Conservation (phyloP, 2,329 filamentous ascomycete genomes). For the Cylindrodendrum hubeiense region DNA sequence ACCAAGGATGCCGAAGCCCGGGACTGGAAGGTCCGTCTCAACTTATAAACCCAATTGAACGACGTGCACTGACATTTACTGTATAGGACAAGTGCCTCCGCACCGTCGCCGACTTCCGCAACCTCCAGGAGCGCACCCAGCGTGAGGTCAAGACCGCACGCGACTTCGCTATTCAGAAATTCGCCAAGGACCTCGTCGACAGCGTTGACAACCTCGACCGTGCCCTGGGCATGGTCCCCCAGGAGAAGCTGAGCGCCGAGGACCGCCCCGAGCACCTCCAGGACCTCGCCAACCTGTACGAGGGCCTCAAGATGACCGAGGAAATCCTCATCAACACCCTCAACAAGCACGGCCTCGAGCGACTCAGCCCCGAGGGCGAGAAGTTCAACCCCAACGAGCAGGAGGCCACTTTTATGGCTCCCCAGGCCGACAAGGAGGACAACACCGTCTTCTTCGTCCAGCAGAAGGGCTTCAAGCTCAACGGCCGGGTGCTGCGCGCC, state of each 20-base stretch:
- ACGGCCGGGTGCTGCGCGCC: conserved; percentile 88
- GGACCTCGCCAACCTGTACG: conserved; percentile 84
- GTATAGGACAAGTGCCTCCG: conserved; percentile 92
- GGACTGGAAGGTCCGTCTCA: conserved; percentile 82
- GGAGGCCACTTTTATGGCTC: conserved; percentile 95
- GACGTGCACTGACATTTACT: conserved; percentile 19
- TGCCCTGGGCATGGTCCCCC: conserved; percentile 82
- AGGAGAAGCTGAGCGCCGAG: conserved; percentile 74
- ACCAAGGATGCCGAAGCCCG: conserved; percentile 66
- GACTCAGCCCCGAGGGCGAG: conserved; percentile 84
- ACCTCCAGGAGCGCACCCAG: conserved; percentile 93
- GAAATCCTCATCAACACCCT: conserved; percentile 87
- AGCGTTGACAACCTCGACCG: conserved; percentile 98
- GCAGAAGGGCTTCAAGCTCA: conserved; percentile 95
- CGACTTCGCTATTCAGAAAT: conserved; percentile 95
- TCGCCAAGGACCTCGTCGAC: conserved; percentile 95
- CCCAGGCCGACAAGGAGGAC: conserved; percentile 88
- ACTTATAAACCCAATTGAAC: background rate
- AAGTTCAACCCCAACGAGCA: conserved; percentile 98
- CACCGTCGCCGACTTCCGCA: conserved; percentile 95
- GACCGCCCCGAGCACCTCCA: conserved; percentile 67
- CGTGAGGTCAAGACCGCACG: conserved; percentile 89
- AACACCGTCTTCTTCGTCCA: conserved; percentile 92
- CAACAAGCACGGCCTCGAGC: conserved; percentile 93
- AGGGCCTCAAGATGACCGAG: conserved; percentile 96